phyloP scores from a whole-genome alignment of 1,284 basidiomycete genomes.

The Cryptococcus sp. region DNA sequence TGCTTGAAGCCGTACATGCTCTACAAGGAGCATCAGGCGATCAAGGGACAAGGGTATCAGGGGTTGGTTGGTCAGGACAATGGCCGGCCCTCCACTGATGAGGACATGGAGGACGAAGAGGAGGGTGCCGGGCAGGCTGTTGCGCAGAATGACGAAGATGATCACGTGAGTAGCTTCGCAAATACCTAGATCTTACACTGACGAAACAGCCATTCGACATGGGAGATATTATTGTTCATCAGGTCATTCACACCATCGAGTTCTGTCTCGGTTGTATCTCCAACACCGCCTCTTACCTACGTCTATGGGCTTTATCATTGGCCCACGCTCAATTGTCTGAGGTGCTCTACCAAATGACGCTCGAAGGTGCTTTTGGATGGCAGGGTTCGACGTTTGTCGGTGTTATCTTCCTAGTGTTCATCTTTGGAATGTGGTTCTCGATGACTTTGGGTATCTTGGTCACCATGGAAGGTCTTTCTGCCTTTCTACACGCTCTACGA shows the following conservation, averaged over 20 bases:
- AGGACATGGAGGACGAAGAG: conserved; percentile 62
- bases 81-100: conserved; percentile 25
- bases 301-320: conserved; percentile 96
- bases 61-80: conserved; percentile 59
- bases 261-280: conserved; percentile 99
- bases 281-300: conserved; percentile 98
- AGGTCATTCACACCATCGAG: conserved; percentile 97
- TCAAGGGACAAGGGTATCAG: conserved; percentile 76
- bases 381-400: conserved; percentile 52
- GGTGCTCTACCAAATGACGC: conserved; percentile 85
- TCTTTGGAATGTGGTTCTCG: conserved; percentile 75
- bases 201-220: conserved; percentile 69
- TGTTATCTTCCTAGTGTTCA: conserved; percentile 59
- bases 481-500: conserved; percentile 92
- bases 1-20: conserved; percentile 88
- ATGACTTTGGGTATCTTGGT: conserved; percentile 75
- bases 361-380: conserved; percentile 56
- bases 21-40: conserved; percentile 86
- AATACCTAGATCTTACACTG: conserved; percentile 27
- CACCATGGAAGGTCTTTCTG: conserved; percentile 93
- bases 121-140: conserved; percentile 74
- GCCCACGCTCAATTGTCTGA: conserved; percentile 97
- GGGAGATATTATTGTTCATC: conserved; percentile 91
- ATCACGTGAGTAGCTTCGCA: conserved; percentile 40
- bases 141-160: conserved; percentile 56